Percentiles rank a stretch among this genome's conserved stretches.
phyloP scores from a whole-genome alignment of 495 filamentous ascomycete genomes.

The Clohesyomyces aquaticus region DNA sequence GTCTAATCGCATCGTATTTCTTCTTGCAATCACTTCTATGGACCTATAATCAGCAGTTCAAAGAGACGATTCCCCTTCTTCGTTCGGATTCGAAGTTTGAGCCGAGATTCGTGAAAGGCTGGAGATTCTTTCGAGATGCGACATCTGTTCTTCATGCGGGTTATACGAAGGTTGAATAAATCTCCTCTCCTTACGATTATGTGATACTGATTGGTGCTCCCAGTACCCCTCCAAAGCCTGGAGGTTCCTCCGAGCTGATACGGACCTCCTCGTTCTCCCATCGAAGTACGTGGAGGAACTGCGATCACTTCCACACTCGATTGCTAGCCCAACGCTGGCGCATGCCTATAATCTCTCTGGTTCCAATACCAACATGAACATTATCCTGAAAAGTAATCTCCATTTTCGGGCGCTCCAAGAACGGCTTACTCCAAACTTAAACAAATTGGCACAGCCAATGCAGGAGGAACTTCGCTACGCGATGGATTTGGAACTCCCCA shows the following conservation, averaged over 20 bases:
- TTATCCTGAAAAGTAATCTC: slow-evolving; percentile 23
- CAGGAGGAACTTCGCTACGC: slow-evolving; percentile 21
- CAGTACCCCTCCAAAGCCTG: slow-evolving; percentile 12
- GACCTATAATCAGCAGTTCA: background rate
- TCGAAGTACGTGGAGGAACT: slow-evolving; percentile 27
- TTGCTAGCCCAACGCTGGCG: slow-evolving; percentile 14
- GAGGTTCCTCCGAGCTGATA: slow-evolving; percentile 20
- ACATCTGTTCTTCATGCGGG: background rate
- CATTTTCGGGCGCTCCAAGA: slow-evolving; percentile 22
- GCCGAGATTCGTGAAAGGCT: background rate
- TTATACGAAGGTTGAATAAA: background rate
- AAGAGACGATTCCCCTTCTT: background rate
- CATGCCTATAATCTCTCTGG: slow-evolving; percentile 18
- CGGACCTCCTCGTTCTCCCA: slow-evolving; percentile 23
- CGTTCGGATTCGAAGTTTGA: background rate
- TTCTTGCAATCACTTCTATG: background rate
- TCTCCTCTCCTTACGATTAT: background rate
- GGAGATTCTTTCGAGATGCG: background rate
- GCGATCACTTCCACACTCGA: background rate
- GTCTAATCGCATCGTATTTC: background rate
- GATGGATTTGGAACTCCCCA: slow-evolving; percentile 11
- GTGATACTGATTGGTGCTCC: slow-evolving; percentile 16
- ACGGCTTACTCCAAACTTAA: slow-evolving; percentile 18
- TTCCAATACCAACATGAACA: slow-evolving; percentile 16
- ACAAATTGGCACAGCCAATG: slow-evolving; percentile 2